Base-by-base conservation (phyloP, 306 rosid genomes). In the Inga leiocalycina region DNA sequence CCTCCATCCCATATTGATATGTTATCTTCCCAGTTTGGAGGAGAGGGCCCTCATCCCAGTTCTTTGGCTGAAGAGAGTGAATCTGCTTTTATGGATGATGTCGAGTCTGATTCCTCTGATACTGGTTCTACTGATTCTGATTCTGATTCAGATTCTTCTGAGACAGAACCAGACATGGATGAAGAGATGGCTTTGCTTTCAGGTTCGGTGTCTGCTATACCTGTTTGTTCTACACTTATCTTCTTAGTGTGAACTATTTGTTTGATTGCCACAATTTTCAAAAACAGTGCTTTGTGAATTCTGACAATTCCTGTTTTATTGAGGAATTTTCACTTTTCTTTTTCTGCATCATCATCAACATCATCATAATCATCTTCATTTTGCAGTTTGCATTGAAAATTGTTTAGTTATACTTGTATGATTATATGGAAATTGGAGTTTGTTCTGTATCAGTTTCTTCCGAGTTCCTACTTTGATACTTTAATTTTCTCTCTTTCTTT, bases 111-210 rank as follows among this genome's bases (percentile, higher is more conserved):
- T 86, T 89, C 95, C 77, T 88, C 94, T 80, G 97, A 89, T 89
- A 91, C 93, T 65, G 90, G 57, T 83, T 84, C 94, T 68, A 86
- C 94, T 19, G 89, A 84, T 66, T 22, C 83, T 52, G 52, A 69
- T 70, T 83, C 90, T 3, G 93, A 84, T 66, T 87, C 90, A n/a
- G 97, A 94, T 90, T 89, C 98, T 83, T 94, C 97, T 15, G 95
- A 86, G 87, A 90, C 94, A 45, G 97, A 94, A 81, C 89, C 75
- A 24, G 98, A 93, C 65, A 79, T 82, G 83, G 97, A 91, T 82
- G 92, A 90, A 78, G 97, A 86, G 74, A 88, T 86, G 92, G 84
- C 86, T 75, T 77, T 84, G 82, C 86, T 86, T 89, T 96, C 99
- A 90, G 99, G 99, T 96, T 71, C 79, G 76, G 34, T 83, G 66